Evolutionary conservation across 768 basidiomycete species (phyloP).

Genomic region (Tulasnella sp.): DNA sequence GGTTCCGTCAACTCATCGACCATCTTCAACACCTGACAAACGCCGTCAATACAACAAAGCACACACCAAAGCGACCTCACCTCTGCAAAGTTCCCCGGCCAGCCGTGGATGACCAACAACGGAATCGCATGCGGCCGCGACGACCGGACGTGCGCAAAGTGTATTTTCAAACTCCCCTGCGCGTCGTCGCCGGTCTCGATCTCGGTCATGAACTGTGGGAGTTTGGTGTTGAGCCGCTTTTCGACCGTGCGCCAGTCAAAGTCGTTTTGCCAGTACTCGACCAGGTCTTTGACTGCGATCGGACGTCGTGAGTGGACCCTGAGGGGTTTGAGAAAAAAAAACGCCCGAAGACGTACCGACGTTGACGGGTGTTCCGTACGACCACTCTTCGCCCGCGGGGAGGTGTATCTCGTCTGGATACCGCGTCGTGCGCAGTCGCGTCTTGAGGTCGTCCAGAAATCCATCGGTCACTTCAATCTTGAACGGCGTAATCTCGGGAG

Average conservation of each 20-base stretch:
- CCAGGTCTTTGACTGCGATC: conserved; percentile 1
- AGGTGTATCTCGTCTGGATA: conserved; percentile 12
- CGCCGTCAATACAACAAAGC: not conserved
- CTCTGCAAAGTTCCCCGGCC: conserved; percentile 15
- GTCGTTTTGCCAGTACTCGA: conserved; percentile 10
- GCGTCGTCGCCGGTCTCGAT: not conserved
- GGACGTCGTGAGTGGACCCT: not conserved
- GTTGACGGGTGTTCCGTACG: conserved; percentile 12
- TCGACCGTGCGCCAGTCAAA: conserved; percentile 11
- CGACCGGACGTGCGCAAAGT: conserved; percentile 9
- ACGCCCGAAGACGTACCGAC: not conserved
- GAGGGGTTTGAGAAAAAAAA: not conserved
- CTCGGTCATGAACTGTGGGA: conserved; percentile 7
- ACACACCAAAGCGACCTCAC: not conserved
- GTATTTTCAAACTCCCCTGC: not conserved
- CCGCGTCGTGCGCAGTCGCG: not conserved
- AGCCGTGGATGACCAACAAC: conserved; percentile 10
- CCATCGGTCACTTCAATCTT: conserved; percentile 10
- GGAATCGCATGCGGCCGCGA: conserved; percentile 9
- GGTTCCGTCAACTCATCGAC: conserved; percentile 10
- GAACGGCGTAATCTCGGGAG: conserved; percentile 4
- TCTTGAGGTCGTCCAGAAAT: conserved; percentile 2
- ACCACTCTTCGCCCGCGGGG: conserved; percentile 7
- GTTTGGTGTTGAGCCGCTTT: conserved; percentile 3
- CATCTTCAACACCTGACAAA: conserved; percentile 10